A percentile compares a stretch with the other conserved stretches of the same genome.
Evolutionary conservation across 73 alveolate species (phyloP).

Genomic region (Paraurostyla sp.): DNA sequence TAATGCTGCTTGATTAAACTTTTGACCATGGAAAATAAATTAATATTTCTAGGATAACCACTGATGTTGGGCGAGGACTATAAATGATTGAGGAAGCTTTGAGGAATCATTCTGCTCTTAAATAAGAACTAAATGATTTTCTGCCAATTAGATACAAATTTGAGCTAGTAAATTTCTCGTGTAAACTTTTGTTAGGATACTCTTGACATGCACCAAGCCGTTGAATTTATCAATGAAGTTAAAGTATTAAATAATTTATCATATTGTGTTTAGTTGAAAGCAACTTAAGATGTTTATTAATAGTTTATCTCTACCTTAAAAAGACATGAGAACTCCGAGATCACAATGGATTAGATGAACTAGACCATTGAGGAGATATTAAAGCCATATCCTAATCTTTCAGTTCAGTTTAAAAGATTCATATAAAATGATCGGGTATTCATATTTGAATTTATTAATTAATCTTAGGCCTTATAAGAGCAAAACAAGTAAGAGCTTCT

Average conservation of each 20-base stretch:
- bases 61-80: not conserved
- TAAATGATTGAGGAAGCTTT: not conserved
- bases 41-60: not conserved
- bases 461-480: not conserved
- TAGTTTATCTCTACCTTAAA: not conserved
- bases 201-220: slow-evolving; percentile 15
- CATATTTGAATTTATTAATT: not conserved
- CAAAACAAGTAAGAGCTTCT: not conserved
- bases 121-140: not conserved
- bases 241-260: not conserved
- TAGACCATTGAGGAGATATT: not conserved
- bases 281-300: not conserved
- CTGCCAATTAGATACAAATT: slow-evolving; percentile 28
- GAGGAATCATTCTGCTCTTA: not conserved
- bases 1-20: not conserved
- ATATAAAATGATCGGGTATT: not conserved
- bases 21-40: not conserved
- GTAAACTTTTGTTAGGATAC: not conserved
- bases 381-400: not conserved
- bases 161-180: not conserved
- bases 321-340: slow-evolving; percentile 9
- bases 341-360: slow-evolving; percentile 18
- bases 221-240: not conserved
- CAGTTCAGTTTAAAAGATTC: not conserved
- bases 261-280: not conserved